These are phyloP conservation scores for Debaryomycetaceae sp. DNA, from an alignment of 1,139 yeast species.

Conservation along the genomic window DNA sequence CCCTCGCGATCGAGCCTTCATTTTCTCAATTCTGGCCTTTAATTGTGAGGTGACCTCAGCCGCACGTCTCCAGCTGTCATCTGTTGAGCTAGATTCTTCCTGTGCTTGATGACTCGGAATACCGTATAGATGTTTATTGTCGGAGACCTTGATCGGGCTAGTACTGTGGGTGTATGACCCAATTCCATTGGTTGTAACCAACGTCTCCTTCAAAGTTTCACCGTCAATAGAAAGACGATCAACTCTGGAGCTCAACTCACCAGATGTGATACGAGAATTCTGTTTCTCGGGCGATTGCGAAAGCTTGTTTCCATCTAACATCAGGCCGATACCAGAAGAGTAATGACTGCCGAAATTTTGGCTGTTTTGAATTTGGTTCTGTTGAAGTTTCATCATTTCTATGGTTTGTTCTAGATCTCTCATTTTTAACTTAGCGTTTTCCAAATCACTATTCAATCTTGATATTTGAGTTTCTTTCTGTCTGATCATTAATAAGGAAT, in stretches of 20 bases:
- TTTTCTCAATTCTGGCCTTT: conserved; percentile 82
- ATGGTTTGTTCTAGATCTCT: conserved; percentile 51
- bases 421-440: conserved; percentile 47
- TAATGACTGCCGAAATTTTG: conserved; percentile 3
- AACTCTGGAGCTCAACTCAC: conserved; percentile 44
- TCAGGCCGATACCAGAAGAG: conserved; percentile 1
- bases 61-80: conserved; percentile 85
- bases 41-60: conserved; percentile 85
- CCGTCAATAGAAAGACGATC: conserved; percentile 44
- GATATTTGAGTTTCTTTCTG: conserved; percentile 66
- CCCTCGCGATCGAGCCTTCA: conserved; percentile 64
- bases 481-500: conserved; percentile 49
- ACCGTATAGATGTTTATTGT: conserved; percentile 11
- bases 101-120: conserved; percentile 12
- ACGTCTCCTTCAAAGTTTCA: conserved; percentile 18
- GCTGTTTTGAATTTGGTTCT: conserved; percentile 12
- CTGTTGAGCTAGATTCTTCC: conserved; percentile 35
- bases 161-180: conserved; percentile 8
- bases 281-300: background rate
- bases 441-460: conserved; percentile 59
- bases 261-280: conserved; percentile 24
- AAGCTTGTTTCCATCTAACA: background rate
- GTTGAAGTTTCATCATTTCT: conserved; percentile 40
- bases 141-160: conserved; percentile 17
- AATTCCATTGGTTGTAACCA: conserved; percentile 8